These are phyloP conservation scores for Phlyctochytrium arcticum DNA, from an alignment of 192 early-diverging fungal species.

Conservation along the genomic window DNA sequence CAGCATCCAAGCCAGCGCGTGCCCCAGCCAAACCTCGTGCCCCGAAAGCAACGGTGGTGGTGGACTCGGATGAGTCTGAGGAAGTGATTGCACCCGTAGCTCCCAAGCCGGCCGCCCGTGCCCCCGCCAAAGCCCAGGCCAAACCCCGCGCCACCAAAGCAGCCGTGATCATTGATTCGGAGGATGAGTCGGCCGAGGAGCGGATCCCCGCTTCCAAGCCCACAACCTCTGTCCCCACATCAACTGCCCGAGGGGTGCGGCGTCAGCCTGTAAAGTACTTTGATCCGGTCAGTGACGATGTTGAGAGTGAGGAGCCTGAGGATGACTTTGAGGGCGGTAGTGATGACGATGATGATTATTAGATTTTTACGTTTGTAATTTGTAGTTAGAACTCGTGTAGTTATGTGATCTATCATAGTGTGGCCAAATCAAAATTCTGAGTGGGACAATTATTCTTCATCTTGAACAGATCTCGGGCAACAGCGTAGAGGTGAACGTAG, in stretches of 20 bases:
- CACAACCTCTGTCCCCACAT: not conserved
- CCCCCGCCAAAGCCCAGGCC: no score
- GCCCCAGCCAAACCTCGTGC: not conserved
- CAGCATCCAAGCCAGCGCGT: no score
- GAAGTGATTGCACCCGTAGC: not conserved
- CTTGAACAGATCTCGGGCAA: no score
- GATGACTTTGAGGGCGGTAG: not conserved
- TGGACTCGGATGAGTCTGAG: not conserved
- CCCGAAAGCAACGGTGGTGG: not conserved
- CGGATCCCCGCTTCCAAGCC: not conserved
- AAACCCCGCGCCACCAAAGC: no score
- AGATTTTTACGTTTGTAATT: not conserved
- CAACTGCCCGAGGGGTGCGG: not conserved
- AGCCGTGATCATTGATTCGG: not conserved
- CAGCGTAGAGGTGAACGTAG: no score
- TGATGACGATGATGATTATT: not conserved
- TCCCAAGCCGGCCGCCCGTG: not conserved
- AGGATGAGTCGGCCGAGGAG: not conserved
- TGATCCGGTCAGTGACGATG: conserved; percentile 2
- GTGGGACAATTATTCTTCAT: no score
- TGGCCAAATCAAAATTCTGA: no score
- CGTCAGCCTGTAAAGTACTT: conserved; percentile 17
- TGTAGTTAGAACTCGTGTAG: no score
- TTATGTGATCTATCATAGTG: no score
- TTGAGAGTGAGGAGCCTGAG: not conserved